Conservation (phyloP, 108 stramenopile genomes). For the Cyclotella cryptica region DNA sequence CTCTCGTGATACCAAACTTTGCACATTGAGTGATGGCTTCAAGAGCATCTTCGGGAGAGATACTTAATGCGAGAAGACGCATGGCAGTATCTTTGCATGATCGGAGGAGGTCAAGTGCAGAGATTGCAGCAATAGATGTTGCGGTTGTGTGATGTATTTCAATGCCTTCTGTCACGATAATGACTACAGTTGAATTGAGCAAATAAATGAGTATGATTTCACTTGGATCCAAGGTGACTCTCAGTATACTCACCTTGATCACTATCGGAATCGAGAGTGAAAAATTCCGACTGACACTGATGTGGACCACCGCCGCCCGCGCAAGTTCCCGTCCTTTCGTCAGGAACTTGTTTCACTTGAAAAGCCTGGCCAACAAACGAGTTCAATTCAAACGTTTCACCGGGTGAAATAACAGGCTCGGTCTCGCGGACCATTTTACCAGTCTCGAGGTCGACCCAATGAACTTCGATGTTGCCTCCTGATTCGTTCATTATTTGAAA, state of each 20-base stretch:
- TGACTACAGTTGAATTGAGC: constrained; percentile 21
- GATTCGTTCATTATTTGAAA: constrained; percentile 53
- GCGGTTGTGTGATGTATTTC: constrained; percentile 57
- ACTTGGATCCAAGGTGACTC: background rate
- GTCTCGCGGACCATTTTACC: constrained; percentile 52
- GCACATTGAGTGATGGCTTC: constrained; percentile 53
- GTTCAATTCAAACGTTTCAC: constrained; percentile 55
- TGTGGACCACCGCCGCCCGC: constrained; percentile 29
- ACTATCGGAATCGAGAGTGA: constrained; percentile 61
- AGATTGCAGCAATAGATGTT: constrained; percentile 47
- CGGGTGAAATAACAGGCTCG: constrained; percentile 57
- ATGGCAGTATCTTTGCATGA: constrained; percentile 54
- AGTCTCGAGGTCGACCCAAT: constrained; percentile 57
- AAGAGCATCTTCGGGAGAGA: constrained; percentile 6
- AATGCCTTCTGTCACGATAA: constrained; percentile 44
- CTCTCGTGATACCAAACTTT: constrained; percentile 41
- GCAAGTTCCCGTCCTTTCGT: constrained; percentile 51
- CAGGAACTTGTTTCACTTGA: constrained; percentile 70
- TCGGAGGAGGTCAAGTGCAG: constrained; percentile 52
- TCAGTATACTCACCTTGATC: constrained; percentile 61
- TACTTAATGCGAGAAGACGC: constrained; percentile 12
- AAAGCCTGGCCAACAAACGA: constrained; percentile 77
- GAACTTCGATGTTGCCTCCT: constrained; percentile 58
- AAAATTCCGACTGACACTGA: constrained; percentile 56
- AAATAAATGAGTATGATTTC: background rate